Conservation (phyloP, 2,329 filamentous ascomycete genomes). For the Tolypocladium endophyticum region DNA sequence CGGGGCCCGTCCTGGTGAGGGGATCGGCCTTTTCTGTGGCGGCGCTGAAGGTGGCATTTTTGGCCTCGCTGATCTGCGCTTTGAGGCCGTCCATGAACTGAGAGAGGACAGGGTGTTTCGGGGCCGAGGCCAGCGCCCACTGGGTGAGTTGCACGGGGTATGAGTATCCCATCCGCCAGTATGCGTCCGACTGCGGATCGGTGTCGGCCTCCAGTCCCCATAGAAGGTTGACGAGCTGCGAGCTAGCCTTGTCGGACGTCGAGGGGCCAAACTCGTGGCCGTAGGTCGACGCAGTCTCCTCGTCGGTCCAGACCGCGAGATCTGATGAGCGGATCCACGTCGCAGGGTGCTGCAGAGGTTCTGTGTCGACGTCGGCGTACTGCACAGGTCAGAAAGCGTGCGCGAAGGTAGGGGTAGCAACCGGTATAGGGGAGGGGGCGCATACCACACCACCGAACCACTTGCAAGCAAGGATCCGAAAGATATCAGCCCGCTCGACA, state of each 20-base stretch:
- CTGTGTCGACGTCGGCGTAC: slow-evolving; percentile 15
- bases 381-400: slow-evolving; percentile 2
- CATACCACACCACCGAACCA: slow-evolving; percentile 14
- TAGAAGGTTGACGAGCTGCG: slow-evolving; percentile 10
- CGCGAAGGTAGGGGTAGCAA: not conserved
- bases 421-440: not conserved
- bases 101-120: slow-evolving; percentile 9
- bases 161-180: slow-evolving; percentile 15
- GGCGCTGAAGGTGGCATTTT: not conserved
- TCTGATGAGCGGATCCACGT: slow-evolving; percentile 10
- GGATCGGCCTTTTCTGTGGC: slow-evolving; percentile 6
- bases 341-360: slow-evolving; percentile 11
- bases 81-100: slow-evolving; percentile 11
- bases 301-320: slow-evolving; percentile 9
- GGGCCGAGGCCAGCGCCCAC: slow-evolving; percentile 13
- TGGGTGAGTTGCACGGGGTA: slow-evolving; percentile 14
- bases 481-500: slow-evolving; percentile 13
- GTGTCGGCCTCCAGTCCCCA: slow-evolving; percentile 14
- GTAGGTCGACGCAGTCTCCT: slow-evolving; percentile 7
- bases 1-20: slow-evolving; percentile 12
- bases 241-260: not conserved
- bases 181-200: slow-evolving; percentile 8
- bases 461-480: slow-evolving; percentile 11
- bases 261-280: not conserved
- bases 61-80: slow-evolving; percentile 2